Evolutionary conservation across 257 asterid genomes (phyloP), one percentile per base, ranked within the genome.

Genomic region (Ocimum tenuiflorum): DNA sequence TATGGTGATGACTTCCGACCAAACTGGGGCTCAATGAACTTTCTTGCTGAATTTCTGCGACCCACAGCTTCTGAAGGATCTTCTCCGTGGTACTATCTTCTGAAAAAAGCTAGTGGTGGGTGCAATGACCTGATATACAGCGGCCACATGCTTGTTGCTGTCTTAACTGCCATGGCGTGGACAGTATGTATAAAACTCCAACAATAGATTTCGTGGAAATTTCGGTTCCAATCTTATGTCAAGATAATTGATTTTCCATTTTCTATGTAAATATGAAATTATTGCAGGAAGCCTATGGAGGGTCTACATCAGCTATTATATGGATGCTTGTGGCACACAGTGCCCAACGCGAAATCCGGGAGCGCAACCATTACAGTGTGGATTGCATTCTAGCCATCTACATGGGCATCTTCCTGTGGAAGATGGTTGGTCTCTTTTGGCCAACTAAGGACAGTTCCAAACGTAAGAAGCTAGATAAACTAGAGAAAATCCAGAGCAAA

Each of bases 161-260:
- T 84, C 61, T 80, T 94, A 71, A 94, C 99, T 20, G 97, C 99
- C 33, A 90, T 94, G 99, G 99, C 99, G 0, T 94, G 99, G 99
- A 94, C 91, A 83, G 98, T 92, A 92, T 35, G 47, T 64, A 56
- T 59, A 6, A 1, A 53, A n/a, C 31, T 27, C 4, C 31, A 27
- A 27, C 31, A 2, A 27, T 27, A 4, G 31, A 2, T 27, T 27
- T 27, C 31, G 4, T 27, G 31, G 31, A 27, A 27, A 27, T 4
- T 27, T 27, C 31, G 31, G 31, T 27, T 27, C 31, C 31, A 68
- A 9, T 42, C 47, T 7, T 0, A 53, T 4, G 19, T 23, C 38
- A 27, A 13, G 29, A 17, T 7, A 18, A 43, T 6, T 17, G 24
- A 59, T 64, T 67, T 63, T 17, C 55, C 19, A 22, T 33, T 27